Evolutionary conservation across 1,139 yeast genomes (phyloP).

Genomic region (Geotrichum siamense): DNA sequence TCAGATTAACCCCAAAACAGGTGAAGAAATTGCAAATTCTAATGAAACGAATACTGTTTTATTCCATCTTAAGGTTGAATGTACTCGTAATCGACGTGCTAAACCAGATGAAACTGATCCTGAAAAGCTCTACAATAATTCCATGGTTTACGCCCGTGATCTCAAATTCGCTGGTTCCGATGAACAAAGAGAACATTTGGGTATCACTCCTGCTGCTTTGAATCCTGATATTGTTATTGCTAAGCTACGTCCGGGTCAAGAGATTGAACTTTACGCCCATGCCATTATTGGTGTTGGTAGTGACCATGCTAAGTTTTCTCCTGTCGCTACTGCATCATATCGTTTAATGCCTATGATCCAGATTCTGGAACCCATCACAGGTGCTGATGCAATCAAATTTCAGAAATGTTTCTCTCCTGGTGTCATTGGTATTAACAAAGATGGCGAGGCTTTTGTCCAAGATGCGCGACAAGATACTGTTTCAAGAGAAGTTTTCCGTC

Average conservation of each 20-base stretch:
- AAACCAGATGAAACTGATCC: slow-evolving; percentile 77
- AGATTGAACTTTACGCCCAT: slow-evolving; percentile 81
- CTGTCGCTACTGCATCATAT: slow-evolving; percentile 96
- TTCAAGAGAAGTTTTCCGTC: slow-evolving; percentile 91
- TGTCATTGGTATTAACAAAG: slow-evolving; percentile 68
- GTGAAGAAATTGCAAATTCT: slow-evolving; percentile 29
- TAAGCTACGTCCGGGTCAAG: slow-evolving; percentile 94
- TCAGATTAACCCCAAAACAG: slow-evolving; percentile 32
- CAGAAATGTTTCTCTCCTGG: slow-evolving; percentile 91
- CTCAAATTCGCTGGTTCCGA: slow-evolving; percentile 90
- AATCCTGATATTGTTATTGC: slow-evolving; percentile 83
- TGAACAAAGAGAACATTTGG: slow-evolving; percentile 68
- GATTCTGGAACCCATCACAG: slow-evolving; percentile 65
- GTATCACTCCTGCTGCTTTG: slow-evolving; percentile 32
- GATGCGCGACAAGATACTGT: slow-evolving; percentile 95
- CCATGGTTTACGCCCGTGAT: slow-evolving; percentile 82
- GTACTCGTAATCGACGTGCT: slow-evolving; percentile 81
- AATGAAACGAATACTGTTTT: slow-evolving; percentile 88
- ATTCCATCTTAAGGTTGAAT: slow-evolving; percentile 68
- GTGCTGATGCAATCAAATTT: slow-evolving; percentile 69
- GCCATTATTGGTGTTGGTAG: slow-evolving; percentile 88
- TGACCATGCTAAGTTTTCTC: slow-evolving; percentile 96
- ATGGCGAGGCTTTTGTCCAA: slow-evolving; percentile 69
- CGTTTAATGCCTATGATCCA: slow-evolving; percentile 88
- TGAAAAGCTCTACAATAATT: slow-evolving; percentile 69